Percentiles rank a stretch among this genome's conserved stretches.
Evolutionary conservation across 2,329 filamentous ascomycete species (phyloP).

Genomic region (Raffaelea ambrosiae): DNA sequence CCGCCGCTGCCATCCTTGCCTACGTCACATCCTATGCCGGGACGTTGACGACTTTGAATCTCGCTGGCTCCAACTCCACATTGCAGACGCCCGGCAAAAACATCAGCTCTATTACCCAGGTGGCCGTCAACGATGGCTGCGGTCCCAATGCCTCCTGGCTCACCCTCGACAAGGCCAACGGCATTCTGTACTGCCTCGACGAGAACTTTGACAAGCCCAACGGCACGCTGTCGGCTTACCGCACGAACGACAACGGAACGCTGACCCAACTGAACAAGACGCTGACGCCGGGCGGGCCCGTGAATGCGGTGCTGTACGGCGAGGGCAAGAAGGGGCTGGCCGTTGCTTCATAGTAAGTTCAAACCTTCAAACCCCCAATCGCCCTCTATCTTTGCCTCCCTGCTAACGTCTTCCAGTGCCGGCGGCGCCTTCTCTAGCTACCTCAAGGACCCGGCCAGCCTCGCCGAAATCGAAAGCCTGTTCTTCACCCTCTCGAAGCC

Average conservation of each 20-base stretch:
- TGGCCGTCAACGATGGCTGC: constrained; percentile 38
- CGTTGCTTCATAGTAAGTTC: constrained; percentile 37
- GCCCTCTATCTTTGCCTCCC: background rate
- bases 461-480: constrained; percentile 28
- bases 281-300: constrained; percentile 30
- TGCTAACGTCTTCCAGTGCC: background rate
- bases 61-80: no score
- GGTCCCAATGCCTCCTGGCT: constrained; percentile 52
- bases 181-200: constrained; percentile 50
- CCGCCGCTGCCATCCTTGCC: constrained; percentile 29
- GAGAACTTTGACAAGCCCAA: constrained; percentile 42
- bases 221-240: constrained; percentile 37
- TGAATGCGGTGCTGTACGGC: constrained; percentile 36
- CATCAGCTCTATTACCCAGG: constrained; percentile 25
- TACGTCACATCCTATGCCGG: constrained; percentile 42
- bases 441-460: constrained; percentile 26
- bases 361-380: constrained; percentile 7
- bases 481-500: constrained; percentile 30
- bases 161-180: constrained; percentile 40
- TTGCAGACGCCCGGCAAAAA: constrained; percentile 15
- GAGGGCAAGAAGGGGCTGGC: constrained; percentile 28
- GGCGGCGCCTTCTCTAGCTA: constrained; percentile 37
- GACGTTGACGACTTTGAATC: constrained; percentile 37
- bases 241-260: constrained; percentile 26
- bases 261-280: constrained; percentile 28